phyloP scores from a whole-genome alignment of 2,329 filamentous ascomycete species.

The Neoascochyta sp. region DNA sequence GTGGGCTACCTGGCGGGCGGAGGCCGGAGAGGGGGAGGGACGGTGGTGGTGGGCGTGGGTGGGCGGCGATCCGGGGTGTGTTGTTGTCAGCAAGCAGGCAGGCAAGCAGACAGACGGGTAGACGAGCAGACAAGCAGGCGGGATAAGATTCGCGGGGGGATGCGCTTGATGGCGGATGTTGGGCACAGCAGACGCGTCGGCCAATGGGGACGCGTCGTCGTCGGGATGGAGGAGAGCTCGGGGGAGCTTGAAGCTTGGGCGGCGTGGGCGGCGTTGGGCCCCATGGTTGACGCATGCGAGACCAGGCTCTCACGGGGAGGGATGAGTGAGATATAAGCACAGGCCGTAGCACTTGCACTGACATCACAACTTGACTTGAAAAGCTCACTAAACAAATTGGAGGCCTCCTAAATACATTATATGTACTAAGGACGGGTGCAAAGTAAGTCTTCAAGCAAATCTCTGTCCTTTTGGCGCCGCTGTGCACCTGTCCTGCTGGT shows the following conservation, averaged over 20 bases:
- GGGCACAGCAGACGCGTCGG: slow-evolving; percentile 13
- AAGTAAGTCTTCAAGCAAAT: too few species aligned
- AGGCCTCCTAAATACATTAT: too few species aligned
- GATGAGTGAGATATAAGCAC: too few species aligned
- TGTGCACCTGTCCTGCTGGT: too few species aligned
- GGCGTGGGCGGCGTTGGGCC: slow-evolving; percentile 1
- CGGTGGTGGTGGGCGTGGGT: slow-evolving; percentile 6
- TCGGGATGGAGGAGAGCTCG: slow-evolving; percentile 2
- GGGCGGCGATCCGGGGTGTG: slow-evolving; percentile 4
- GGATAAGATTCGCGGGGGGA: too few species aligned
- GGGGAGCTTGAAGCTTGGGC: slow-evolving; percentile 1
- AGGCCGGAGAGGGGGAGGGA: slow-evolving; percentile 8
- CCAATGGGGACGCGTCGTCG: slow-evolving; percentile 12
- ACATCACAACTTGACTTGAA: not conserved
- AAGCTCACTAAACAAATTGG: too few species aligned
- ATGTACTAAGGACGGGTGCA: too few species aligned
- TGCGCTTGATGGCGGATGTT: slow-evolving; percentile 1
- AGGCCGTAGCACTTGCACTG: slow-evolving; percentile 1
- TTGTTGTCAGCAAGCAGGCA: slow-evolving; percentile 11
- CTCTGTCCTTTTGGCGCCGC: too few species aligned
- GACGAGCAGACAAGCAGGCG: too few species aligned
- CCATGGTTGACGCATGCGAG: too few species aligned
- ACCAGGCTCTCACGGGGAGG: too few species aligned
- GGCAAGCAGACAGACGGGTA: slow-evolving; percentile 1
- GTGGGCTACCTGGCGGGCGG: slow-evolving; percentile 7